Conservation (phyloP, 2,329 filamentous ascomycete genomes). For the Cladophialophora psammophila region DNA sequence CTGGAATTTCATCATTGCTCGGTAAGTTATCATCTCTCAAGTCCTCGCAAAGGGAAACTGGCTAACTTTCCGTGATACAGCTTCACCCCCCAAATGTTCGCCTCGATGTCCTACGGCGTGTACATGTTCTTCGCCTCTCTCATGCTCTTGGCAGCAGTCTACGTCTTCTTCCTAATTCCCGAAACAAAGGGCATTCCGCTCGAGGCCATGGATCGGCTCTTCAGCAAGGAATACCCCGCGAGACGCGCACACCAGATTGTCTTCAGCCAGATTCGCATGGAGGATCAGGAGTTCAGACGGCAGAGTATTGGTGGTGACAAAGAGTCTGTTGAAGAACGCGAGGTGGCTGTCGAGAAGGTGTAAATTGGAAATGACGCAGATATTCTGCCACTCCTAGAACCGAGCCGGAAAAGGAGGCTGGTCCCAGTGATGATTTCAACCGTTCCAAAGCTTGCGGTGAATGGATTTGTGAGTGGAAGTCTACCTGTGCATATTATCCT, state of each 20-base stretch:
- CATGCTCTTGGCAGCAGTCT: conserved; percentile 65
- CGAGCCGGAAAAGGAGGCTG: too few relatives aligned
- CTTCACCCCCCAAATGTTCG: conserved; percentile 51
- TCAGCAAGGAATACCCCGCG: conserved; percentile 52
- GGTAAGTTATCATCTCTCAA: background rate
- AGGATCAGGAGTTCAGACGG: conserved; percentile 48
- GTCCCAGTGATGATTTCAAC: too few relatives aligned
- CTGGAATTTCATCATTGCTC: conserved; percentile 46
- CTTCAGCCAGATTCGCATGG: conserved; percentile 46
- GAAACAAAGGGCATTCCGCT: conserved; percentile 72
- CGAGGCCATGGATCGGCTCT: conserved; percentile 70
- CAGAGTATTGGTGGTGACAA: conserved; percentile 33
- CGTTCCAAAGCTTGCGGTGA: too few relatives aligned
- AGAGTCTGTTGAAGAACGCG: conserved; percentile 40
- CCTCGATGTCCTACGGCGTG: conserved; percentile 63
- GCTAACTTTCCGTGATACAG: background rate
- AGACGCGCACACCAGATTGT: conserved; percentile 48
- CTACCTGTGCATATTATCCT: too few relatives aligned
- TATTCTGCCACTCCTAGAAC: too few relatives aligned
- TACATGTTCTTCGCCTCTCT: conserved; percentile 74
- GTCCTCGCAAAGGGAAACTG: background rate
- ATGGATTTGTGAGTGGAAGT: too few relatives aligned
- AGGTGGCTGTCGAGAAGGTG: conserved; percentile 33
- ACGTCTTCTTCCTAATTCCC: conserved; percentile 69
- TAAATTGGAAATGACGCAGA: conserved; percentile 13